These are phyloP conservation scores for Verticillium alfalfae DNA, from an alignment of 2,329 filamentous ascomycete species.

Conservation along the genomic window DNA sequence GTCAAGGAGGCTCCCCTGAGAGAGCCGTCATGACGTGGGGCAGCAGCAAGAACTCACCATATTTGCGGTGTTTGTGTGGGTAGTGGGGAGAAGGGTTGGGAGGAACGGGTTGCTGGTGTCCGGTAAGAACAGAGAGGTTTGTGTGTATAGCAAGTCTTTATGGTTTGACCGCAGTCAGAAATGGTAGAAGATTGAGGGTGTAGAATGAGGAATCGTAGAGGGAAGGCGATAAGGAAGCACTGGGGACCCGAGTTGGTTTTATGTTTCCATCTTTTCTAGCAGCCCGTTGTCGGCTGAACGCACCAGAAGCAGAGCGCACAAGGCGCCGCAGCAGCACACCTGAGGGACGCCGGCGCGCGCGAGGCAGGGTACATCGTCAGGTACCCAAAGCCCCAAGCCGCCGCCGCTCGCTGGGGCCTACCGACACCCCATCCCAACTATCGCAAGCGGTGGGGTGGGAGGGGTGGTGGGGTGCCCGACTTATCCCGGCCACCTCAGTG, in stretches of 20 bases:
- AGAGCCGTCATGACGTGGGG: not conserved
- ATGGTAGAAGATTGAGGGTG: not conserved
- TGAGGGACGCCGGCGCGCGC: not conserved
- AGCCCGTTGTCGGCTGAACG: not conserved
- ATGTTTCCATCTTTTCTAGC: not conserved
- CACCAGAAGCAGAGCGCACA: not conserved
- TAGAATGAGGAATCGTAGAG: not conserved
- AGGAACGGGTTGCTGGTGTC: not conserved
- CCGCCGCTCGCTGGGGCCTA: not conserved
- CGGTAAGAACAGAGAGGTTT: not conserved
- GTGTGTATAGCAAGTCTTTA: not conserved
- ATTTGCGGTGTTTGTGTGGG: not conserved
- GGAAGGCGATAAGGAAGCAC: not conserved
- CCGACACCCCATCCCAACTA: not conserved
- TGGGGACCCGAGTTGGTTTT: not conserved
- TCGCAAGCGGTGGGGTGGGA: not conserved
- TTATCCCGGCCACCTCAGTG: not conserved
- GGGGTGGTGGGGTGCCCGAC: not conserved
- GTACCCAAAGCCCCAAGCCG: not conserved
- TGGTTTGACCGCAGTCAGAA: not conserved
- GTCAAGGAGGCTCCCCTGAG: too few relatives aligned
- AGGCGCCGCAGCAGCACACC: not conserved
- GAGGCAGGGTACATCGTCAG: not conserved
- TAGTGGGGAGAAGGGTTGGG: not conserved
- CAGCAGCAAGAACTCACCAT: not conserved